These are phyloP conservation scores for Fusarium sambucinum DNA, from an alignment of 2,329 filamentous ascomycete genomes.

Conservation along the genomic window DNA sequence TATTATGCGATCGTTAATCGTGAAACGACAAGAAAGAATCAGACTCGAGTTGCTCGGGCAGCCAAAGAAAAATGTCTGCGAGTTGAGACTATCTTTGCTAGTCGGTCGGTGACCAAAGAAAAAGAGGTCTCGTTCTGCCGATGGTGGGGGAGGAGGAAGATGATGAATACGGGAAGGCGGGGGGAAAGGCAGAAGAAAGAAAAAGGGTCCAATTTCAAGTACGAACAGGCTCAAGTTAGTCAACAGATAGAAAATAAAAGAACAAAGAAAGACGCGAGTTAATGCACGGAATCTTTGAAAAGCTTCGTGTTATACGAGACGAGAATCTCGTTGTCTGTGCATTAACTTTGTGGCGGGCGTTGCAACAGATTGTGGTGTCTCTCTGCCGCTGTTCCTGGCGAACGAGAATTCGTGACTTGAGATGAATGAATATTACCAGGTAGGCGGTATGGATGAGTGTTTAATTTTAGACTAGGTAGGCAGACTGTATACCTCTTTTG, in stretches of 20 bases:
- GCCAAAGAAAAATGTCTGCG: constrained; percentile 8
- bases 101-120: constrained; percentile 7
- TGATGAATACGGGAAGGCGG: constrained; percentile 20
- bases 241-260: constrained; percentile 1
- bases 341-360: constrained; percentile 30
- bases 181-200: constrained; percentile 21
- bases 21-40: background rate
- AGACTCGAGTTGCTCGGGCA: constrained; percentile 21
- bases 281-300: constrained; percentile 21
- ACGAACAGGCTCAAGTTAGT: background rate
- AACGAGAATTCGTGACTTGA: background rate
- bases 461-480: constrained; percentile 35
- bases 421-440: constrained; percentile 15
- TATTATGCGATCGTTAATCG: constrained; percentile 3
- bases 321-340: constrained; percentile 4
- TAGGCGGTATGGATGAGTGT: background rate
- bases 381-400: background rate
- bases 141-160: constrained; percentile 25
- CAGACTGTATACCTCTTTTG: background rate
- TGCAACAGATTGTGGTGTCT: constrained; percentile 23
- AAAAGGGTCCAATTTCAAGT: constrained; percentile 24
- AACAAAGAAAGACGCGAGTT: constrained; percentile 14
- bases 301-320: constrained; percentile 4
- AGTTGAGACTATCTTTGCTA: constrained; percentile 6
- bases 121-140: constrained; percentile 17